Evolutionary conservation across 2,329 filamentous ascomycete genomes (phyloP).

Genomic region (Magnaporthiopsis poae): DNA sequence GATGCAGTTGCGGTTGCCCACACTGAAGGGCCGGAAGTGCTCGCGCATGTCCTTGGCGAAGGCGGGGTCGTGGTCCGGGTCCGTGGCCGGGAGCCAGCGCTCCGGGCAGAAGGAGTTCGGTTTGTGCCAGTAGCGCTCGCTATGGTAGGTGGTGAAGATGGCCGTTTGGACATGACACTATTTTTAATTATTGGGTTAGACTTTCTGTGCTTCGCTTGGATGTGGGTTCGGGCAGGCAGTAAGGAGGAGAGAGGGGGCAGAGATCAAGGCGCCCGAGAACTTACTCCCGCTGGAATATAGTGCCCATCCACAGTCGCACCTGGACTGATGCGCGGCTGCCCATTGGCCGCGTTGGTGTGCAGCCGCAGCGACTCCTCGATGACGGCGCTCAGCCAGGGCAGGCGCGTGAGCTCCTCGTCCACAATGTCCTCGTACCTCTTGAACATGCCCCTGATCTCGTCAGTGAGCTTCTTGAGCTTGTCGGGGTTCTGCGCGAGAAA

Average conservation of each 20-base stretch:
- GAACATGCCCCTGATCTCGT: background rate
- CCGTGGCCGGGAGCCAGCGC: background rate
- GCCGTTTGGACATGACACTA: background rate
- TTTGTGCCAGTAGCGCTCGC: background rate
- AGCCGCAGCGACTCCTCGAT: background rate
- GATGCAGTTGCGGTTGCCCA: background rate
- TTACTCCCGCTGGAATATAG: conserved; percentile 1
- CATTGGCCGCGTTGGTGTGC: background rate
- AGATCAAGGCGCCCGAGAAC: background rate
- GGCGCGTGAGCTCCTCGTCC: background rate
- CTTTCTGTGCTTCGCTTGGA: too few relatives aligned
- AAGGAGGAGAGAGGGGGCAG: background rate
- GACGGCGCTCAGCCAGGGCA: background rate
- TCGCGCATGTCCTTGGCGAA: too few relatives aligned
- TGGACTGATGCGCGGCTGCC: background rate
- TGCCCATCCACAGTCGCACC: background rate
- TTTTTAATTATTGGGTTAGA: too few relatives aligned
- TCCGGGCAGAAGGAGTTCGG: background rate
- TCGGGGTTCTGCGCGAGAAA: too few relatives aligned
- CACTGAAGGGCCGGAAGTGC: background rate
- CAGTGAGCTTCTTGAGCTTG: too few relatives aligned
- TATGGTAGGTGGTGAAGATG: background rate
- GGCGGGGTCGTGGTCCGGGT: too few relatives aligned
- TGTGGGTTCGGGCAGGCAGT: background rate
- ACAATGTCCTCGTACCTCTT: background rate